These are phyloP conservation scores for Tetragonia tetragonoides DNA, from an alignment of 148 eudicot genomes.

Conservation along the genomic window DNA sequence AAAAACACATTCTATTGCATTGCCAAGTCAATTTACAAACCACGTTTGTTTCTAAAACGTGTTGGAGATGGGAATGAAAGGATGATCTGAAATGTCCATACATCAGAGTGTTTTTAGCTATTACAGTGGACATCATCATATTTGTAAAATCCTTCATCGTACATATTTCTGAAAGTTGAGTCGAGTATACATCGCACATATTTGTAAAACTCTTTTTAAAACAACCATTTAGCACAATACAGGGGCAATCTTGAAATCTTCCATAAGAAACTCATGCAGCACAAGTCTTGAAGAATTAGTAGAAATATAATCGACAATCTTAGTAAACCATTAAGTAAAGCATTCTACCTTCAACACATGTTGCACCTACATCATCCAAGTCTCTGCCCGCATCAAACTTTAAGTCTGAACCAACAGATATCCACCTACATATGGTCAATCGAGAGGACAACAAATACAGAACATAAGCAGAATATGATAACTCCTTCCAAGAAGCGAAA, in stretches of 20 bases:
- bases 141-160: not conserved
- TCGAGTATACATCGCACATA: not conserved
- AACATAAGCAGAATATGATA: slow-evolving; percentile 21
- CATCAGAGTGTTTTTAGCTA: not conserved
- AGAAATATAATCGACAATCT: not conserved
- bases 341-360: slow-evolving; percentile 63
- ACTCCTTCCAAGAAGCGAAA: slow-evolving; percentile 1
- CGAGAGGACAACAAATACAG: slow-evolving; percentile 21
- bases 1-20: too few relatives aligned
- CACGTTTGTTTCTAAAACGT: too few relatives aligned
- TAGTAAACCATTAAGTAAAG: not conserved
- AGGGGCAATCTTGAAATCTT: not conserved
- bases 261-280: not conserved
- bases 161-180: not conserved
- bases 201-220: not conserved
- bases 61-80: too few relatives aligned
- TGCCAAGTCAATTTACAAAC: too few relatives aligned
- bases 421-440: slow-evolving; percentile 71
- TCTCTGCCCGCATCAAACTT: slow-evolving; percentile 96
- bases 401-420: slow-evolving; percentile 97
- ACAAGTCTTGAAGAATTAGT: not conserved
- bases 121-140: not conserved
- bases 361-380: slow-evolving; percentile 92
- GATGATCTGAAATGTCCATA: too few relatives aligned
- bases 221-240: not conserved